phyloP scores from a whole-genome alignment of 108 stramenopile genomes.

The Conticribra weissflogii region DNA sequence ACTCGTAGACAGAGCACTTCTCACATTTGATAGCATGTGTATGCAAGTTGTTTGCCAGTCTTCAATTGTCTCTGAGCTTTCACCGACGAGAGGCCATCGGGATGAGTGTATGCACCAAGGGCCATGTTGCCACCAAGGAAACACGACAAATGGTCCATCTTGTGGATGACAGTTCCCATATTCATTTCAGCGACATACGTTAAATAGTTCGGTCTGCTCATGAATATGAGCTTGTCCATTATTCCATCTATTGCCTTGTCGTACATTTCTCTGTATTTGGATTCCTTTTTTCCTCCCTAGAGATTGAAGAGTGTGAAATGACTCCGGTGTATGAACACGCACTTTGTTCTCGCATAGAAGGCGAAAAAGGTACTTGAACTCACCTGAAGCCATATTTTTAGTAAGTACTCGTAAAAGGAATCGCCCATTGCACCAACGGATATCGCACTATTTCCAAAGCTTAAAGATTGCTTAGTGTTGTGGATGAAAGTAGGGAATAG shows the following conservation, averaged over 20 bases:
- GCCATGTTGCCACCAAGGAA: constrained; percentile 79
- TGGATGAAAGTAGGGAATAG: constrained; percentile 46
- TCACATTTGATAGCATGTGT: constrained; percentile 55
- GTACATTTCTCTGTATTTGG: constrained; percentile 56
- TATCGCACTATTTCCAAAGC: constrained; percentile 47
- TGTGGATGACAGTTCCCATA: constrained; percentile 24
- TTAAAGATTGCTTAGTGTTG: constrained; percentile 24
- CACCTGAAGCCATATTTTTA: constrained; percentile 75
- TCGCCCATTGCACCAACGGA: constrained; percentile 79
- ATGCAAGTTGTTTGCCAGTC: constrained; percentile 53
- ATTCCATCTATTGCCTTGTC: constrained; percentile 68
- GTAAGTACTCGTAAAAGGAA: constrained; percentile 77
- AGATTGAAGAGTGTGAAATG: neutral
- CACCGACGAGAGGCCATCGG: constrained; percentile 37
- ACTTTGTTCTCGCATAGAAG: no score
- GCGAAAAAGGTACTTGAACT: neutral
- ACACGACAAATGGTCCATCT: constrained; percentile 82
- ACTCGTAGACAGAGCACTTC: no score
- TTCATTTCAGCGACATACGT: neutral
- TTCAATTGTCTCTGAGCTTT: constrained; percentile 58
- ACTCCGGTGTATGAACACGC: neutral
- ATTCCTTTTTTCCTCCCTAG: constrained; percentile 60
- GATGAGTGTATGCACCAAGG: constrained; percentile 70
- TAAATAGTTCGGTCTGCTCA: constrained; percentile 5
- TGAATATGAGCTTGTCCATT: constrained; percentile 43